These are phyloP conservation scores for Dioscorea cayenensis DNA, from an alignment of 116 monocot genomes.

Conservation along the genomic window DNA sequence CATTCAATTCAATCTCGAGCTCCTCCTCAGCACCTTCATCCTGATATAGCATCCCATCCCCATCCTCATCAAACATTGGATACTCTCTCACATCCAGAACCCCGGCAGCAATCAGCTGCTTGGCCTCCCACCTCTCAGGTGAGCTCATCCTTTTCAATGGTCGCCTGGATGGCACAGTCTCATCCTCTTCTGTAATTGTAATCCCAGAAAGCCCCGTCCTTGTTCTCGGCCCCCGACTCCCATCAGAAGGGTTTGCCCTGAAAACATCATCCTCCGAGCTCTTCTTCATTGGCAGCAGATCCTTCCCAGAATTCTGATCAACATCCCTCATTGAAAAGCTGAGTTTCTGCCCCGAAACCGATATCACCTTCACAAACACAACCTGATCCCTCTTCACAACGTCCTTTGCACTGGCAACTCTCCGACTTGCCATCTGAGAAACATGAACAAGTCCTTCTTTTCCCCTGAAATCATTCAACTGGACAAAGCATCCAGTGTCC, in stretches of 20 bases:
- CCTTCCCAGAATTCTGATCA: constrained; percentile 87
- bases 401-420: constrained; percentile 71
- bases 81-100: constrained; percentile 61
- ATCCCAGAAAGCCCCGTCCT: constrained; percentile 85
- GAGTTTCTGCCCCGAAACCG: constrained; percentile 77
- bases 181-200: constrained; percentile 66
- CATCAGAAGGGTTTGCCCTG: constrained; percentile 61
- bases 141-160: constrained; percentile 97
- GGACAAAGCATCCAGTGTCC: constrained; percentile 92
- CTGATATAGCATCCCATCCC: constrained; percentile 77
- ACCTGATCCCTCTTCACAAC: constrained; percentile 79
- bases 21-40: constrained; percentile 95
- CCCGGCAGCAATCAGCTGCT: constrained; percentile 83
- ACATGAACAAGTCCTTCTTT: constrained; percentile 88
- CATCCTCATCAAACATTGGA: constrained; percentile 86
- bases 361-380: constrained; percentile 90
- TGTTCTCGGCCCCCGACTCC: constrained; percentile 20
- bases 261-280: constrained; percentile 46
- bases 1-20: constrained; percentile 90
- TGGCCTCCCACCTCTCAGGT: constrained; percentile 94
- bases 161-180: constrained; percentile 39
- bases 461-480: constrained; percentile 49
- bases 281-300: constrained; percentile 72
- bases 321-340: constrained; percentile 93
- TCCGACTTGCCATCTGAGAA: constrained; percentile 64